Percentiles rank a stretch among this genome's conserved stretches.
phyloP scores from a whole-genome alignment of 306 rosid species.

The Calophaca sinica region DNA sequence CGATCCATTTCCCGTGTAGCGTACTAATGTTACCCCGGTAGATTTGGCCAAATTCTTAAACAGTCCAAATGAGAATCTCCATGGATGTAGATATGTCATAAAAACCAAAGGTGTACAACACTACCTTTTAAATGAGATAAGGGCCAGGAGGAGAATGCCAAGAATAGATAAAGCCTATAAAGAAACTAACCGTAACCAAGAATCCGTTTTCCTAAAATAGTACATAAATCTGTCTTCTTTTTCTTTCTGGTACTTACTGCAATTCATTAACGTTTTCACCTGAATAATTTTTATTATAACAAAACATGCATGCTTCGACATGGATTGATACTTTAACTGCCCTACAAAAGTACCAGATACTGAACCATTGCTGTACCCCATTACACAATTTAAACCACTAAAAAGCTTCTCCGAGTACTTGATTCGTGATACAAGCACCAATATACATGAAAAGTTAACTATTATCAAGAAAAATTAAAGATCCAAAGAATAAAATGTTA shows the following conservation, averaged over 20 bases:
- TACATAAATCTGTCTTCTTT: constrained; percentile 31
- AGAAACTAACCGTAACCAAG: constrained; percentile 31
- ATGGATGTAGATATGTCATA: constrained; percentile 7
- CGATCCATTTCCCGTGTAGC: not conserved
- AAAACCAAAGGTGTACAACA: not conserved
- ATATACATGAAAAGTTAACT: constrained; percentile 17
- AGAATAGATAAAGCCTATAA: constrained; percentile 19
- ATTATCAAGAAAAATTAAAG: not conserved
- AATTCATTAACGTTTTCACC: constrained; percentile 25
- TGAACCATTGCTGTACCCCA: constrained; percentile 19
- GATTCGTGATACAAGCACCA: constrained; percentile 25
- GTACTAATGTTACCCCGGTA: not conserved
- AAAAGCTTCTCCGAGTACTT: constrained; percentile 21
- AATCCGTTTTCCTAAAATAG: constrained; percentile 24
- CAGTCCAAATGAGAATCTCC: constrained; percentile 21
- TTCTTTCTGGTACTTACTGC: not conserved
- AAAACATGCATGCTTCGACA: constrained; percentile 34
- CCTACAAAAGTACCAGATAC: constrained; percentile 1
- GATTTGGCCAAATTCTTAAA: constrained; percentile 17
- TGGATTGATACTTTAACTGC: constrained; percentile 22
- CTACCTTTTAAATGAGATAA: constrained; percentile 28
- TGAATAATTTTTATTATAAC: not conserved
- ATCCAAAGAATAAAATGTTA: not conserved
- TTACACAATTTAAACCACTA: constrained; percentile 10
- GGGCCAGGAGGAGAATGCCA: constrained; percentile 9